A percentile compares a stretch with the other conserved stretches of the same genome.
Evolutionary conservation across 805 yeast species (phyloP).

Genomic region (Jamesozyma jinghongensis): DNA sequence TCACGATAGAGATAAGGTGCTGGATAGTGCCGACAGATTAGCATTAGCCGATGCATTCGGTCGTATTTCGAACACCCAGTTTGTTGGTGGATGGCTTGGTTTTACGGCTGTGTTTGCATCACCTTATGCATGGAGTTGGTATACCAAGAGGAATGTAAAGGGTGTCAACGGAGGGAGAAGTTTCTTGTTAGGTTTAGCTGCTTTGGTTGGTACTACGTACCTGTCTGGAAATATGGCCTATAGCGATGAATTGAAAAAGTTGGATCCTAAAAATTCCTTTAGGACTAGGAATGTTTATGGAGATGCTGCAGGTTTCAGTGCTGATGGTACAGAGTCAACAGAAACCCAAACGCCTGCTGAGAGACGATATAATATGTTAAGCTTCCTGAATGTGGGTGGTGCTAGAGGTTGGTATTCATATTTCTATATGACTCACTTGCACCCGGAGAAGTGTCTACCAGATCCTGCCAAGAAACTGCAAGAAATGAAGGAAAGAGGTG

Average conservation of each 20-base stretch:
- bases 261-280: slow-evolving; percentile 21
- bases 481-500: slow-evolving; percentile 15
- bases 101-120: slow-evolving; percentile 35
- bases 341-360: slow-evolving; percentile 11
- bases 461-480: slow-evolving; percentile 42
- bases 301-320: slow-evolving; percentile 6
- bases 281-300: slow-evolving; percentile 11
- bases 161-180: slow-evolving; percentile 37
- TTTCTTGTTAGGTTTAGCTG: slow-evolving; percentile 35
- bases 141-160: slow-evolving; percentile 27
- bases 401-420: slow-evolving; percentile 42
- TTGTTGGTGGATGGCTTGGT: slow-evolving; percentile 34
- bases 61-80: slow-evolving; percentile 29
- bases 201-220: slow-evolving; percentile 31
- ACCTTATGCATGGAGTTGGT: slow-evolving; percentile 35
- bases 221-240: slow-evolving; percentile 28
- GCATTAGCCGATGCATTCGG: slow-evolving; percentile 34
- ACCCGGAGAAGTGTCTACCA: slow-evolving; percentile 43
- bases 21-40: slow-evolving; percentile 36
- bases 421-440: slow-evolving; percentile 41
- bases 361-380: slow-evolving; percentile 29
- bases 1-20: slow-evolving; percentile 39
- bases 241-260: slow-evolving; percentile 21
- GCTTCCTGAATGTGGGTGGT: slow-evolving; percentile 27
- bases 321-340: not conserved